Base-by-base conservation (phyloP, 257 asterid genomes). In the Nicotiana tomentosiformis region DNA sequence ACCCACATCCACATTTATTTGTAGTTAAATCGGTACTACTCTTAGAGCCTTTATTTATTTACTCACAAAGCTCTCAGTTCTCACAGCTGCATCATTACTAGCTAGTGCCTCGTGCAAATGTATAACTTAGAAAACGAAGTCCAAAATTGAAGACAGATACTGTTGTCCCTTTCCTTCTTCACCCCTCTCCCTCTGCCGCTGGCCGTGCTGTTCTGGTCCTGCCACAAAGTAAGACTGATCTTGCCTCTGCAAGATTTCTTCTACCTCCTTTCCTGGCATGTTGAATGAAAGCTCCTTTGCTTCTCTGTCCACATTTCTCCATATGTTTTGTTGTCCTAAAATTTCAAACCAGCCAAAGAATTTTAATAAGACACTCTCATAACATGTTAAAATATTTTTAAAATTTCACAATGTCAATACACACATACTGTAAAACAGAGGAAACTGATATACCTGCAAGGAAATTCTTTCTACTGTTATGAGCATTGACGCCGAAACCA, bases 401-500 rank as follows among this genome's bases (percentile, higher is more conserved):
- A 37, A 37, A 5, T 37, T 3, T 26, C 69, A 29, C 11, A 26
- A 32, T 4, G 35, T 32, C 35, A 32, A 32, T 3, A 32, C 35
- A 32, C 35, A 32, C 3, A 3, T 32, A 32, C 35, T 32, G 4
- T 32, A 32, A 32, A 65, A 65, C 0, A 4, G 10, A 65, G 39
- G n/a, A 12, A 29, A 65, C 0, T 11, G 32, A 2, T 35, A 69
- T 81, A 88, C 95, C 92, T 2, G 90, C 91, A 16, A 90, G 86
- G 88, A 86, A 86, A n/a, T 84, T 39, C 56, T 82, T 88, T 65
- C 77, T 77, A 60, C 84, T 86, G 32, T 77, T 33, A 0, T 32
- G 80, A n/a, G 89, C 92, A 29, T 85, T 85, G 86, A 87, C 57
- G 5, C 93, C 92, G 20, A 90, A 90, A 8, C 84, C 85, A 10